Conservation (phyloP, 768 basidiomycete genomes). For the Phlebiopsis gigantea region DNA sequence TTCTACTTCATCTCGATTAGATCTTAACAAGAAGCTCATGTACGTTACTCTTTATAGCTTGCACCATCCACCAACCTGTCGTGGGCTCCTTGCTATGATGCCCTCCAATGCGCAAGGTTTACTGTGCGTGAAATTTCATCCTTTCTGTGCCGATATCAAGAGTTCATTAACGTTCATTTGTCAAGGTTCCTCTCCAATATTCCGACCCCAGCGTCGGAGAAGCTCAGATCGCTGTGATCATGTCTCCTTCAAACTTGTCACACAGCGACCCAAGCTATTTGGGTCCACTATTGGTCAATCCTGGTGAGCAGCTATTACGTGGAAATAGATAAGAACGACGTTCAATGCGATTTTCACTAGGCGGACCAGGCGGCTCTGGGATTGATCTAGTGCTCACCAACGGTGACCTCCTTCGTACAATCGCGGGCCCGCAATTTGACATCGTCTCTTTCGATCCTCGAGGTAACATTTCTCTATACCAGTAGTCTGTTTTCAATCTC, state of each 20-base stretch:
- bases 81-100: conserved; percentile 10
- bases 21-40: background rate
- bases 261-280: conserved; percentile 16
- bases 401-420: conserved; percentile 7
- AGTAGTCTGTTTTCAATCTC: background rate
- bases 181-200: conserved; percentile 30
- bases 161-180: background rate
- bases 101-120: conserved; percentile 4
- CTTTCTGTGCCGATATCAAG: too few species aligned
- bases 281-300: conserved; percentile 30
- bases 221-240: conserved; percentile 24
- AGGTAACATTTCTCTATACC: background rate
- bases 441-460: conserved; percentile 27
- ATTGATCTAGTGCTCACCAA: conserved; percentile 8
- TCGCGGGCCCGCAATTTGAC: conserved; percentile 25
- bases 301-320: background rate
- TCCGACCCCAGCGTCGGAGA: conserved; percentile 11
- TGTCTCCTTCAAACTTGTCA: conserved; percentile 17
- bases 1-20: background rate
- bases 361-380: conserved; percentile 25
- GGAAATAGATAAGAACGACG: background rate
- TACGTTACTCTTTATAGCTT: background rate
- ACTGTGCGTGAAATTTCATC: background rate
- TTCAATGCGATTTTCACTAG: background rate
- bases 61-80: background rate